Evolutionary conservation across 257 asterid genomes (phyloP).

Genomic region (Oldenlandia corymbosa): DNA sequence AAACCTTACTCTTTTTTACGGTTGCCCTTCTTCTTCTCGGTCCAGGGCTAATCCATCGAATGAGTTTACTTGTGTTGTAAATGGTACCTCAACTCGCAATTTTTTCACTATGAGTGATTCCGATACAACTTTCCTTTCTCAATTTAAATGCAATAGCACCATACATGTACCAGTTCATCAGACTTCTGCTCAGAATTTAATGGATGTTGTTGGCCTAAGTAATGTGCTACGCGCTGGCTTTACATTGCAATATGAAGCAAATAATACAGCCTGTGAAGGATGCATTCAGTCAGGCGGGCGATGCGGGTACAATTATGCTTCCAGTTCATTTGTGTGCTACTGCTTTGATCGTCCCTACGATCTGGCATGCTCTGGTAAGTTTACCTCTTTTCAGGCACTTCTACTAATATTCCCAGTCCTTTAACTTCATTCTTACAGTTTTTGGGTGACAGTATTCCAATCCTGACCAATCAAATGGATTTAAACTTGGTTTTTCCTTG

Average conservation of each 20-base stretch:
- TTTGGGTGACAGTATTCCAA: no score
- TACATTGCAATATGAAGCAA: constrained; percentile 36
- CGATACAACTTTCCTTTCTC: background rate
- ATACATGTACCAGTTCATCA: constrained; percentile 34
- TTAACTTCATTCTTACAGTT: no score
- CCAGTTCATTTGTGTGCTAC: constrained; percentile 26
- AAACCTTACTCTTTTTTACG: constrained; percentile 41
- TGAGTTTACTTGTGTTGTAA: constrained; percentile 19
- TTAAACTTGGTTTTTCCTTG: no score
- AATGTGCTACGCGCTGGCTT: constrained; percentile 41
- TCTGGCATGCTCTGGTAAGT: no score
- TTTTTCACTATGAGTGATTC: background rate
- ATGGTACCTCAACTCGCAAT: background rate
- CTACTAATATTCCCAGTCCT: no score
- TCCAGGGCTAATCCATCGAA: background rate
- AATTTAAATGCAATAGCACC: constrained; percentile 13
- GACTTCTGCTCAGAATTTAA: constrained; percentile 7
- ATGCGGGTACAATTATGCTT: constrained; percentile 34
- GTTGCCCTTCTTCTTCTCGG: constrained; percentile 35
- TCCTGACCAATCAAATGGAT: no score
- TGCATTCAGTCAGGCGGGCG: constrained; percentile 40
- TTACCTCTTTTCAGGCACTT: no score
- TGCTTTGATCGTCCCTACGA: constrained; percentile 8
- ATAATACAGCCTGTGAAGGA: constrained; percentile 15
- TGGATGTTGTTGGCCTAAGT: background rate